Conservation (phyloP, 2,329 filamentous ascomycete species). For the Trichoderma brevicompactum region DNA sequence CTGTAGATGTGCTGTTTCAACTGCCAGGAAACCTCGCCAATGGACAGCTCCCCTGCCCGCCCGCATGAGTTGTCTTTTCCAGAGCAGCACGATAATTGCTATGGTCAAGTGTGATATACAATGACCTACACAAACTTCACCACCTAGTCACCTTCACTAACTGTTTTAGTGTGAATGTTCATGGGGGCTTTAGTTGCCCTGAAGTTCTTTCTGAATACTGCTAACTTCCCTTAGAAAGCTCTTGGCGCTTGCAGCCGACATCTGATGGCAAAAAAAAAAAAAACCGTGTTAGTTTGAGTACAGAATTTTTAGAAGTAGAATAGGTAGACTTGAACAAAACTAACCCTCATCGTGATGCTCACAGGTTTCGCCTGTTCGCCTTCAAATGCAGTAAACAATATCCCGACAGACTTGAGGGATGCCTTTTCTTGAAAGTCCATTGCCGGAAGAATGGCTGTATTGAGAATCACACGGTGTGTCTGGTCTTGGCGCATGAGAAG, state of each 20-base stretch:
- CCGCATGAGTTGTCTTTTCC: neutral
- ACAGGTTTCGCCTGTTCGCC: slow-evolving; percentile 58
- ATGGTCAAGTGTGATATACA: neutral
- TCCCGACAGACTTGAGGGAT: slow-evolving; percentile 69
- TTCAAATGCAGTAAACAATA: slow-evolving; percentile 69
- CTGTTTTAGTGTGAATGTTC: neutral
- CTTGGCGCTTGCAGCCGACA: slow-evolving; percentile 59
- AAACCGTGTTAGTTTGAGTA: slow-evolving; percentile 1
- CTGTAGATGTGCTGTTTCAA: neutral
- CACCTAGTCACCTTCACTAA: neutral
- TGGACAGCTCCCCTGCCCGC: neutral
- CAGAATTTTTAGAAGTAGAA: neutral
- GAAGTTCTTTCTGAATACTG: slow-evolving; percentile 56
- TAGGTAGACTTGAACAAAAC: slow-evolving; percentile 31
- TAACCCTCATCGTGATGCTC: slow-evolving; percentile 65
- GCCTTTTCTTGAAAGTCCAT: slow-evolving; percentile 81
- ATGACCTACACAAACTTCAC: neutral
- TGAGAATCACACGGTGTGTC: slow-evolving; percentile 83
- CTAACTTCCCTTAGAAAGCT: slow-evolving; percentile 55
- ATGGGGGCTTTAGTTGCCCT: slow-evolving; percentile 40
- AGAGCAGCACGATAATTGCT: neutral
- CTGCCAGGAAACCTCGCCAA: neutral
- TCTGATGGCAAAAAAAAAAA: slow-evolving; percentile 44
- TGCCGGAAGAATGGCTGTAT: slow-evolving; percentile 77
- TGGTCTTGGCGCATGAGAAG: slow-evolving; percentile 92